These are phyloP conservation scores for Myrica gale DNA, from an alignment of 306 rosid species.

Conservation along the genomic window DNA sequence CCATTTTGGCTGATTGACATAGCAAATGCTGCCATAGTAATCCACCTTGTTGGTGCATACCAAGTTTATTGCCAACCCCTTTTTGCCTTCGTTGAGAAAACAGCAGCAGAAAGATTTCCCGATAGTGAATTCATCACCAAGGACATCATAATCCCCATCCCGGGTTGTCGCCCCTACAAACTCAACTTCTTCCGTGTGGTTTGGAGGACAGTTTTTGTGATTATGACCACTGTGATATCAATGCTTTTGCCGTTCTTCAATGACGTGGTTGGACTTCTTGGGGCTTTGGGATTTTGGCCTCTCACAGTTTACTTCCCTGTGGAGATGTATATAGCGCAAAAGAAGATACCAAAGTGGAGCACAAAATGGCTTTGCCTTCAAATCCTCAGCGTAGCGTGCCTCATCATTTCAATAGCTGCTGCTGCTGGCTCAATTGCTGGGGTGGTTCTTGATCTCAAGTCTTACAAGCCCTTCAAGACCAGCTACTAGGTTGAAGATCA, in stretches of 20 bases:
- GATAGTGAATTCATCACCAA: slow-evolving; percentile 46
- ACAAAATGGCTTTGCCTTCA: slow-evolving; percentile 66
- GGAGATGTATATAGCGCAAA: slow-evolving; percentile 70
- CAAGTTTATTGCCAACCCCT: slow-evolving; percentile 78
- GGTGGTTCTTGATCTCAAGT: slow-evolving; percentile 42
- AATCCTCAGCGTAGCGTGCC: slow-evolving; percentile 54
- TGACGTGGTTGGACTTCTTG: slow-evolving; percentile 66
- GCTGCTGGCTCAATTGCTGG: slow-evolving; percentile 73
- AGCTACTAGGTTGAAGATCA: slow-evolving; percentile 27
- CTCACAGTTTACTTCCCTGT: slow-evolving; percentile 73
- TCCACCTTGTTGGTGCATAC: slow-evolving; percentile 84
- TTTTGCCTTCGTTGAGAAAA: slow-evolving; percentile 60
- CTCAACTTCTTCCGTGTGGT: slow-evolving; percentile 59
- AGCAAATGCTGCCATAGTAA: slow-evolving; percentile 71
- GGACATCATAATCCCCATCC: slow-evolving; percentile 37
- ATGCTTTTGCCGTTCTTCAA: slow-evolving; percentile 79
- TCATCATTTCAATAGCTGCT: slow-evolving; percentile 55
- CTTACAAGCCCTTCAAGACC: slow-evolving; percentile 53
- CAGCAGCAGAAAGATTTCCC: slow-evolving; percentile 35
- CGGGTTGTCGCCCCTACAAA: slow-evolving; percentile 27
- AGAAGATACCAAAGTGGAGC: slow-evolving; percentile 65
- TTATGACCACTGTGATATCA: slow-evolving; percentile 47
- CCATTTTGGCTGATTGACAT: slow-evolving; percentile 81
- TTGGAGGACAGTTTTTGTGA: slow-evolving; percentile 68
- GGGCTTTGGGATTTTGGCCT: slow-evolving; percentile 86